Base-by-base conservation (phyloP, 2,329 filamentous ascomycete genomes). In the Ophiostoma quercus region DNA sequence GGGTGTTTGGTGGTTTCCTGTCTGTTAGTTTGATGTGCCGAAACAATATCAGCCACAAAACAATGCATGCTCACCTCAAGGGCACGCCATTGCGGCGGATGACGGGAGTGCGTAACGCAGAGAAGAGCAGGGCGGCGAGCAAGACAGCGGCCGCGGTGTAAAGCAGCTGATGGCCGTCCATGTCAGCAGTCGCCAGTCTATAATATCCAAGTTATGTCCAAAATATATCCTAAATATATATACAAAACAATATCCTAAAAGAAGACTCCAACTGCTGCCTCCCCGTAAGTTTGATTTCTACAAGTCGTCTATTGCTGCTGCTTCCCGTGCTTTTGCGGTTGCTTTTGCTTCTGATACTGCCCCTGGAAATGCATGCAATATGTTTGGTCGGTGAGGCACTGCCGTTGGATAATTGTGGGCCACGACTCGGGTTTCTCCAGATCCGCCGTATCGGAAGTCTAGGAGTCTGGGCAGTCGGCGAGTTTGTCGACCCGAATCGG, bases 1-100 rank as follows among this genome's bases (percentile, higher is more conserved):
- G 76, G 2, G 84, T 84, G 69, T 83, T 79, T 2, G 83, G 83
- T 0, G 84, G 81, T 67, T 80, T 82, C 69, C 83, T 65, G 9
- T 16, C 25, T 25, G 32, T 65, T 14, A n/a, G 22, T 57, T 25
- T 25, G 8, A 14, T 57, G n/a, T 8, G 2, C 6, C 12, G 3
- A n/a, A 51, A 8, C n/a, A 4, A 25, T n/a, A 9, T n/a, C 25
- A 29, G 25, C 25, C 34, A 37, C 2, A 11, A 22, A 22, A 25
- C 12, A 34, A 16, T n/a, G 32, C 14, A 11, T n/a, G 7, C 62
- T 22, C 12, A 65, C 62, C 62, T 66, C 9, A 75, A 68, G 0
- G 74, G 73, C 1, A 67, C 62, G 47, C 74, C 74, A 39, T 74
- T 57, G 29, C 74, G 74, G 11, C 65, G 70, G 7, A 75, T 68